phyloP scores from a whole-genome alignment of 805 yeast species.

The Pichia californica region DNA sequence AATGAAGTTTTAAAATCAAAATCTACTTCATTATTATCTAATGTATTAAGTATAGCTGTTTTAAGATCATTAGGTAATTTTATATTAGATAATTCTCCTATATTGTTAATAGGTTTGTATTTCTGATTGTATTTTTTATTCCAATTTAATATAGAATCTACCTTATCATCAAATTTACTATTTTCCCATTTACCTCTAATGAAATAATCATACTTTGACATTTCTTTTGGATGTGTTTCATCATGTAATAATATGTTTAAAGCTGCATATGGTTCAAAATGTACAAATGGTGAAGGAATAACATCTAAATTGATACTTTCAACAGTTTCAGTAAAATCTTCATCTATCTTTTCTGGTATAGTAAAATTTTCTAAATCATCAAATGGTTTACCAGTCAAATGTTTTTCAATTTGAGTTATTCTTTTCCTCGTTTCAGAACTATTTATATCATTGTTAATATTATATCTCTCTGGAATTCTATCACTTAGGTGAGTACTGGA shows the following conservation, averaged over 20 bases:
- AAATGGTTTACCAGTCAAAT: slow-evolving; percentile 7
- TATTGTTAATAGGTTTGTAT: background rate
- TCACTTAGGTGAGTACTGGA: too few relatives aligned
- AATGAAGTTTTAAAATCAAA: slow-evolving; percentile 2
- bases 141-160: slow-evolving; percentile 1
- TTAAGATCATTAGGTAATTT: slow-evolving; percentile 7
- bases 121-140: background rate
- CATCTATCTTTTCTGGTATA: background rate
- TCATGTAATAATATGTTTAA: slow-evolving; percentile 12
- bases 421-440: background rate
- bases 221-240: background rate
- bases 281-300: slow-evolving; percentile 10
- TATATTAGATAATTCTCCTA: background rate
- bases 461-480: too few relatives aligned
- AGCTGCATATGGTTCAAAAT: slow-evolving; percentile 12
- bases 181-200: slow-evolving; percentile 16
- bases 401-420: background rate
- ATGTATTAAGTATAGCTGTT: background rate
- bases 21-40: background rate
- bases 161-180: background rate
- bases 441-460: too few relatives aligned
- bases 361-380: background rate
- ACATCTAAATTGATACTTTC: slow-evolving; percentile 1
- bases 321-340: background rate
- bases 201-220: slow-evolving; percentile 12